Evolutionary conservation across 306 rosid genomes (phyloP), one percentile per base, ranked within the genome.

Genomic region (Herpetospermum pedunculosum): DNA sequence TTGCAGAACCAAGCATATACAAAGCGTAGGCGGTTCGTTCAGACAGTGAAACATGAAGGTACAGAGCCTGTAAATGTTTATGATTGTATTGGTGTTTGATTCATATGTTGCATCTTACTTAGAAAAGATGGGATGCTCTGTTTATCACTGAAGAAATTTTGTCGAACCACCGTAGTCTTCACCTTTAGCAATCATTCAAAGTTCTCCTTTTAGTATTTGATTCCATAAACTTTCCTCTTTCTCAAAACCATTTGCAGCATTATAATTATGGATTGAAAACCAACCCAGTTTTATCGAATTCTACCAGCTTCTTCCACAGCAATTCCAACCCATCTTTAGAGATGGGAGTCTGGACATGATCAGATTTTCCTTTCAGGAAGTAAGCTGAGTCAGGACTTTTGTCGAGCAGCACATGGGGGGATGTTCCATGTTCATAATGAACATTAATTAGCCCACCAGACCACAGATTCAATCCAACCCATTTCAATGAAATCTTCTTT

Each of bases 401-500:
- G 19, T 85, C 13, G 46, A 87, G 89, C 0, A 87, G 81, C 46
- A 85, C 81, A 68, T 77, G 87, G 0, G 81, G 72, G 4, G 84
- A 78, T 1, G 89, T 85, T 2, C 77, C 83, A 29, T 49, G 80
- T 7, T 88, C 87, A 55, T 19, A 87, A n/a, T n/a, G n/a, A n/a
- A n/a, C n/a, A n/a, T n/a, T n/a, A n/a, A 13, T 85, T 84, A 15
- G 87, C 89, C 58, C 85, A 84, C 47, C 85, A 87, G 6, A 87
- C 78, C 40, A 83, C 89, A 5, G 92, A 83, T 44, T 80, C 76
- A 79, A 87, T 85, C 92, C 92, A 87, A 26, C 87, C 83, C 34
- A 83, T 81, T 83, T 87, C 87, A 14, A 70, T 21, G 53, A 80
- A 79, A 70, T 87, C 89, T 70, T 73, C 76, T 70, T 9, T 72